Percentiles rank a stretch among this genome's conserved stretches.
Conservation (phyloP, 148 eudicot species). For the Mesembryanthemum crystallinum region DNA sequence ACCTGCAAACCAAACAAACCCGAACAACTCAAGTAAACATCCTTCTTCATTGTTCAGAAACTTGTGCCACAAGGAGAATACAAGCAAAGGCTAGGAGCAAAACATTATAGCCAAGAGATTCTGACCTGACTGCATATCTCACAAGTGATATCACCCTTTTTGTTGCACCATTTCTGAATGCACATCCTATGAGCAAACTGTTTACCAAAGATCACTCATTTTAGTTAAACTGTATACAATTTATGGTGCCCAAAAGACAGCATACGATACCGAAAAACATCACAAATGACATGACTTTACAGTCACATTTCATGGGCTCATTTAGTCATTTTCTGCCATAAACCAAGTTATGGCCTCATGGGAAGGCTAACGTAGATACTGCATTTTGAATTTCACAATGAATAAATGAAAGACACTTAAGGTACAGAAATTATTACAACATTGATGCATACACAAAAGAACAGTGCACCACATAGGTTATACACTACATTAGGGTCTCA, state of each 20-base stretch:
- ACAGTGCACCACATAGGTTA: neutral
- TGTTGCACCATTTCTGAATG: constrained; percentile 87
- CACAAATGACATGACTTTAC: neutral
- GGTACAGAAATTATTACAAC: neutral
- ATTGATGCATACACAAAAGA: neutral
- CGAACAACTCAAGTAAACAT: neutral
- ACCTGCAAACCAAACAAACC: constrained; percentile 28
- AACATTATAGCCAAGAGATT: neutral
- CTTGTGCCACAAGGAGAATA: neutral
- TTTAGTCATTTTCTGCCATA: too few relatives aligned
- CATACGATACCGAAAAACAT: neutral
- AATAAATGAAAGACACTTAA: neutral
- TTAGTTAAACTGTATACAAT: constrained; percentile 8
- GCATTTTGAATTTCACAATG: neutral
- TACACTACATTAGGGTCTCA: neutral
- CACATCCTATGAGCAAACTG: constrained; percentile 90
- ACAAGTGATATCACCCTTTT: constrained; percentile 76
- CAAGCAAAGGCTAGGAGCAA: too few relatives aligned
- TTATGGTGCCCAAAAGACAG: neutral
- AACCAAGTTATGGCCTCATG: neutral
- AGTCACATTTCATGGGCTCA: neutral
- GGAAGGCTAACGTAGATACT: neutral
- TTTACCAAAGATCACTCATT: constrained; percentile 1
- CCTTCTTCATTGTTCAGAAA: neutral
- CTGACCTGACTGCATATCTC: constrained; percentile 84